Evolutionary conservation across 306 rosid species (phyloP).

Genomic region (Dalbergia cultrata): DNA sequence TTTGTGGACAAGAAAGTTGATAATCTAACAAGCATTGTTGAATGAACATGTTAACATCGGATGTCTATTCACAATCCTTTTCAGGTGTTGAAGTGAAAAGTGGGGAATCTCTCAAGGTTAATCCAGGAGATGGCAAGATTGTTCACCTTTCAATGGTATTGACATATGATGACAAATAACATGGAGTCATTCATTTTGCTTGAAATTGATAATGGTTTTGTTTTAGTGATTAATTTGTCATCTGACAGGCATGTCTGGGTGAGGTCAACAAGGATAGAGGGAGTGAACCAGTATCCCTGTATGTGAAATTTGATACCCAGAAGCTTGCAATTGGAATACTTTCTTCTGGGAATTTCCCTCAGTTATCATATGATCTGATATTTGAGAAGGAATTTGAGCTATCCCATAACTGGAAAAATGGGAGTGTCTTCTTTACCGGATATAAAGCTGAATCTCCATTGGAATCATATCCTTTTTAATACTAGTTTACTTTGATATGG

Average conservation of each 20-base stretch:
- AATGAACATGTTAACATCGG: neutral
- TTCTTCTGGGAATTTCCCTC: constrained; percentile 67
- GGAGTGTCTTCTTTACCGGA: constrained; percentile 74
- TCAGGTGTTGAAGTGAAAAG: constrained; percentile 65
- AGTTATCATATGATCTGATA: constrained; percentile 64
- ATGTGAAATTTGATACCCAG: constrained; percentile 58
- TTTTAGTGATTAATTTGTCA: constrained; percentile 1
- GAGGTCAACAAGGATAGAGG: constrained; percentile 65
- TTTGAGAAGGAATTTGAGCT: constrained; percentile 72
- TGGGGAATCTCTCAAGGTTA: constrained; percentile 58
- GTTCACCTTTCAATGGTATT: constrained; percentile 67
- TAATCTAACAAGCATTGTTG: neutral
- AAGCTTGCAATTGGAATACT: constrained; percentile 72
- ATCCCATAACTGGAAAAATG: constrained; percentile 74
- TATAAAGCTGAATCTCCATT: constrained; percentile 33
- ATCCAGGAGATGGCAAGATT: constrained; percentile 43
- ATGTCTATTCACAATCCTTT: constrained; percentile 31
- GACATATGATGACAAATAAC: constrained; percentile 10
- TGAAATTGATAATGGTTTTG: constrained; percentile 15
- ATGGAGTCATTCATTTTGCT: neutral
- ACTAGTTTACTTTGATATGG: constrained; percentile 26
- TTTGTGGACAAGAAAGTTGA: neutral
- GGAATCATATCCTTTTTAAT: constrained; percentile 63
- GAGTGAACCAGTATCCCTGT: constrained; percentile 58
- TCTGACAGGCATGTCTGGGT: constrained; percentile 68